Evolutionary conservation across 1,139 yeast genomes (phyloP).

Genomic region (Hyphopichia khmerensis): DNA sequence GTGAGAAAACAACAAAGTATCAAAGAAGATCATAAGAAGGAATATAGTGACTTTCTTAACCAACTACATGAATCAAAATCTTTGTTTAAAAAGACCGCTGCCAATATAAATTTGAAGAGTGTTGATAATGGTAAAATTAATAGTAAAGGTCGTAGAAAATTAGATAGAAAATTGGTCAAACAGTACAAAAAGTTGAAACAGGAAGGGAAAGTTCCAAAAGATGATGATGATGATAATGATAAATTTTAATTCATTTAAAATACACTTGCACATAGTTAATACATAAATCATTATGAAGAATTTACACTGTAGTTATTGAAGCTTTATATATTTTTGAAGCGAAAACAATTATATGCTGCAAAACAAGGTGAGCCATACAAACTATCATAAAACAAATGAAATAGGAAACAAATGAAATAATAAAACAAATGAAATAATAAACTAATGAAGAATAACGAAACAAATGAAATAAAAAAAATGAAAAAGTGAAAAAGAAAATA

Average conservation of each 20-base stretch:
- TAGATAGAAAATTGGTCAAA: slow-evolving; percentile 30
- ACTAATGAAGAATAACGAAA: too few relatives aligned
- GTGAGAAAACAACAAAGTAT: slow-evolving; percentile 16
- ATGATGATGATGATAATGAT: slow-evolving; percentile 9
- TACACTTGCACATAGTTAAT: neutral
- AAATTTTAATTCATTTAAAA: neutral
- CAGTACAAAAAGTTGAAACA: slow-evolving; percentile 26
- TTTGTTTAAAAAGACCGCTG: slow-evolving; percentile 18
- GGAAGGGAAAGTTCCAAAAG: slow-evolving; percentile 20
- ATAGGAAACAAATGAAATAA: neutral
- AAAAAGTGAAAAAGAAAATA: neutral
- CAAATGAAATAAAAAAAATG: too few relatives aligned
- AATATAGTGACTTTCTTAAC: slow-evolving; percentile 21
- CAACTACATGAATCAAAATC: slow-evolving; percentile 19
- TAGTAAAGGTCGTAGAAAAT: slow-evolving; percentile 27
- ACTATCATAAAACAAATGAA: too few relatives aligned
- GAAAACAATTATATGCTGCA: neutral
- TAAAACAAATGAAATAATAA: neutral
- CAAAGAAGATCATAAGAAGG: slow-evolving; percentile 14
- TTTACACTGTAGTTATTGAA: too few relatives aligned
- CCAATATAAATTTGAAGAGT: neutral
- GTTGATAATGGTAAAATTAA: neutral
- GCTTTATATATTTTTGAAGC: neutral
- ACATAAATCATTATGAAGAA: too few relatives aligned
- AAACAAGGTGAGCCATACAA: neutral